A percentile compares a stretch with the other conserved stretches of the same genome.
Conservation (phyloP, 83 land plant species). For the Picea abies region DNA sequence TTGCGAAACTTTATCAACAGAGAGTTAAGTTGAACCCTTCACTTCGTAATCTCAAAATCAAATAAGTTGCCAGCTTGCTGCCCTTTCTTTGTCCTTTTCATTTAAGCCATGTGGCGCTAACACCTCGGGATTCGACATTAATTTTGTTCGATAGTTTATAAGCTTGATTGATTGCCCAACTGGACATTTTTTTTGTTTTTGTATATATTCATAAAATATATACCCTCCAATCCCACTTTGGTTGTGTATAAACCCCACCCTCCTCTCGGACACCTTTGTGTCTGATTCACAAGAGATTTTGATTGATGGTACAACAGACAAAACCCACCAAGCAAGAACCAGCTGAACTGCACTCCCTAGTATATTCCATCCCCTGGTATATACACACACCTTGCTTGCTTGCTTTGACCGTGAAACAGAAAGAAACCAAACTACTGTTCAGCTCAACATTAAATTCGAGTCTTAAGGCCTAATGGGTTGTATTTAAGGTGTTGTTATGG, state of each 20-base stretch:
- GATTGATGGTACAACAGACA: not conserved
- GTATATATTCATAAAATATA: too few species aligned
- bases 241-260: slow-evolving; percentile 11
- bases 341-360: slow-evolving; percentile 3
- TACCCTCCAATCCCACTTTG: not conserved
- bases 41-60: too few species aligned
- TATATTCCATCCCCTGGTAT: slow-evolving; percentile 3
- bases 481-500: not conserved
- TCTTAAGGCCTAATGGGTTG: slow-evolving; percentile 3
- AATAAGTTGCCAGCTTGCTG: too few species aligned
- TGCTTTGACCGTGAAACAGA: slow-evolving; percentile 10
- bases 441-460: not conserved
- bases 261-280: not conserved
- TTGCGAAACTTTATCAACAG: too few species aligned
- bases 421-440: too few species aligned
- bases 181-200: too few species aligned
- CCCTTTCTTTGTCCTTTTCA: too few species aligned
- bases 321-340: slow-evolving; percentile 13
- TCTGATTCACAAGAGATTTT: slow-evolving; percentile 10
- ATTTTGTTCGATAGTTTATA: too few species aligned
- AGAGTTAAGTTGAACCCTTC: too few species aligned
- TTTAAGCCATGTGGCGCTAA: too few species aligned
- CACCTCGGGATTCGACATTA: too few species aligned
- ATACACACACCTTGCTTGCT: slow-evolving; percentile 2
- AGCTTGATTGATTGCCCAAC: too few species aligned